phyloP scores from a whole-genome alignment of 2,329 filamentous ascomycete species.

The Aspergillus amoenus region DNA sequence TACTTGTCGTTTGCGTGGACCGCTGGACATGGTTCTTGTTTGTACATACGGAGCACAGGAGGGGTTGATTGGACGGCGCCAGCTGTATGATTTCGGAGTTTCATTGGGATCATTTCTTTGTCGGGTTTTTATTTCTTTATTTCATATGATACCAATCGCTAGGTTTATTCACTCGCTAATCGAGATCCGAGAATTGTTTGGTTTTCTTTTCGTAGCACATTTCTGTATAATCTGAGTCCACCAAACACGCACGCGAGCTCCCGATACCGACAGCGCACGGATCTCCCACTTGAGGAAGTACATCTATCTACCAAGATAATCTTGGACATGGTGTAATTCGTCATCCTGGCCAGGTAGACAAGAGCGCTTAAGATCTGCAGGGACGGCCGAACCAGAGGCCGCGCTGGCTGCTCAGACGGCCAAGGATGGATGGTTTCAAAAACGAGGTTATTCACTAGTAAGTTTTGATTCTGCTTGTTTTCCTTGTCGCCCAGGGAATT shows the following conservation, averaged over 20 bases:
- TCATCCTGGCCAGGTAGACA: not conserved
- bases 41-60: not conserved
- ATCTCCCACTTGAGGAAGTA: not conserved
- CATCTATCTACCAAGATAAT: not conserved
- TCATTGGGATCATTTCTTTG: not conserved
- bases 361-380: conserved; percentile 2
- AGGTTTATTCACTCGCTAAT: not conserved
- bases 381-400: not conserved
- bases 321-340: not conserved
- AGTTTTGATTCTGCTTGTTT: not conserved
- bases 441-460: not conserved
- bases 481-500: too few species aligned
- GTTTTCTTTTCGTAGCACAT: not conserved
- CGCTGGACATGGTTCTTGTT: not conserved
- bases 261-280: not conserved
- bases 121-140: not conserved
- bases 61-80: not conserved
- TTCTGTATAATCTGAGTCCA: not conserved
- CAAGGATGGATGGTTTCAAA: not conserved
- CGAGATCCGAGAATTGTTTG: not conserved
- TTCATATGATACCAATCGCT: conserved; percentile 1
- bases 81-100: not conserved
- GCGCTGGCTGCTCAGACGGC: not conserved
- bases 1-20: not conserved
- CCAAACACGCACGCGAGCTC: too few species aligned